Percentiles rank a stretch among this genome's conserved stretches.
phyloP scores from a whole-genome alignment of 371 early-diverging fungal species.

The Saksenaea vasiformis region DNA sequence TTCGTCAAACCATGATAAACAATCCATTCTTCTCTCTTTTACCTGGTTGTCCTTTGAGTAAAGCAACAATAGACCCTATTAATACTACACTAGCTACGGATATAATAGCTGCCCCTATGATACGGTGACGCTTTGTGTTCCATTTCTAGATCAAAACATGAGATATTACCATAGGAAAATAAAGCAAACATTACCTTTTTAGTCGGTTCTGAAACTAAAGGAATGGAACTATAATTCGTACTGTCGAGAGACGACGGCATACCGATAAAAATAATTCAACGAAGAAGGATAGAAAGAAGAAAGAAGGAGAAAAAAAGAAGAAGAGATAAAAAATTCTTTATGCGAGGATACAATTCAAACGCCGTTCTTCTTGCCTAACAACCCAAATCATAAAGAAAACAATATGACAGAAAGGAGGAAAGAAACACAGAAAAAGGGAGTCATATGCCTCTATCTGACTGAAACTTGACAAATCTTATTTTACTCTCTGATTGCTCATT shows the following conservation, averaged over 20 bases:
- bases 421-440: no score
- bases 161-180: not conserved
- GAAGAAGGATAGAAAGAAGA: not conserved
- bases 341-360: not conserved
- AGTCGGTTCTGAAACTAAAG: not conserved
- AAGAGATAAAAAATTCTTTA: not conserved
- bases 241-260: not conserved
- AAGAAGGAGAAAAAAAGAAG: not conserved
- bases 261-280: not conserved
- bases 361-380: not conserved
- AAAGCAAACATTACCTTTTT: not conserved
- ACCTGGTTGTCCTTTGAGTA: not conserved
- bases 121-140: not conserved
- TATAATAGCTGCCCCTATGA: conserved; percentile 5
- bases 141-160: conserved; percentile 4
- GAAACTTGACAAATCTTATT: no score
- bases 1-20: not conserved
- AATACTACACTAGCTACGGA: conserved; percentile 5
- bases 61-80: not conserved
- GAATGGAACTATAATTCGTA: not conserved
- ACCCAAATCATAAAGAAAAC: not conserved
- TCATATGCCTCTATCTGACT: no score
- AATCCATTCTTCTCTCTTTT: not conserved
- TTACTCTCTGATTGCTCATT: no score
- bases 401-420: no score